Conservation (phyloP, 1,284 basidiomycete species). For the Ceraceosorus guamensis region DNA sequence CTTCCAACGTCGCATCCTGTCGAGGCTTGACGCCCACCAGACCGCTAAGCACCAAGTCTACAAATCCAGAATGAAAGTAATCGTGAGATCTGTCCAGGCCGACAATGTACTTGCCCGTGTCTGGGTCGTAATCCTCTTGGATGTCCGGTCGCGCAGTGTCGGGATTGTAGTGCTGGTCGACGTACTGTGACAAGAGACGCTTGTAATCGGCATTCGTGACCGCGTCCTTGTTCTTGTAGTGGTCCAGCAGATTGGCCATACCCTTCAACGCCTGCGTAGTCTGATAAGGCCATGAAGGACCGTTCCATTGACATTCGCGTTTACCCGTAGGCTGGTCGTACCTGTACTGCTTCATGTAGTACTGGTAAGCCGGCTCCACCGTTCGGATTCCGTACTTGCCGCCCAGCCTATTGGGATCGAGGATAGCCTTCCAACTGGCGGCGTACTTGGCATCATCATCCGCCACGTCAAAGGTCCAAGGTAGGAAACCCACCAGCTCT, state of each 20-base stretch:
- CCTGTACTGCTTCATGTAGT: constrained; percentile 11
- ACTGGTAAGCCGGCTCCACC: constrained; percentile 5
- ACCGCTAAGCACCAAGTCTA: constrained; percentile 8
- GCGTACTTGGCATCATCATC: constrained; percentile 4
- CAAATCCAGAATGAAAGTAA: constrained; percentile 11
- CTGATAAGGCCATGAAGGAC: constrained; percentile 10
- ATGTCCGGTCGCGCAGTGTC: background rate
- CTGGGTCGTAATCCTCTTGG: constrained; percentile 10
- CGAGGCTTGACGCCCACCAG: constrained; percentile 6
- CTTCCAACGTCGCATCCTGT: constrained; percentile 6
- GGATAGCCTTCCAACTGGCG: constrained; percentile 2
- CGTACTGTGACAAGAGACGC: constrained; percentile 4
- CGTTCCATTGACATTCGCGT: constrained; percentile 12
- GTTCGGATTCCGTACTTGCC: constrained; percentile 3
- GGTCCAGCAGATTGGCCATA: constrained; percentile 7
- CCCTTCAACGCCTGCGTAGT: constrained; percentile 9
- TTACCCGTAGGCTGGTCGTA: constrained; percentile 5
- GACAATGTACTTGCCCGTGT: constrained; percentile 4
- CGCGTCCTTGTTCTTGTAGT: constrained; percentile 1
- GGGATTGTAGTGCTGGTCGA: constrained; percentile 2
- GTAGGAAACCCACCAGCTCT: constrained; percentile 8
- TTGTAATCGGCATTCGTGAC: constrained; percentile 5
- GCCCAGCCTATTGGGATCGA: constrained; percentile 1
- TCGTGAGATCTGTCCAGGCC: constrained; percentile 6
- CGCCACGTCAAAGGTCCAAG: constrained; percentile 7